These are phyloP conservation scores for Xylaria multiplex DNA, from an alignment of 2,329 filamentous ascomycete genomes.

Conservation along the genomic window DNA sequence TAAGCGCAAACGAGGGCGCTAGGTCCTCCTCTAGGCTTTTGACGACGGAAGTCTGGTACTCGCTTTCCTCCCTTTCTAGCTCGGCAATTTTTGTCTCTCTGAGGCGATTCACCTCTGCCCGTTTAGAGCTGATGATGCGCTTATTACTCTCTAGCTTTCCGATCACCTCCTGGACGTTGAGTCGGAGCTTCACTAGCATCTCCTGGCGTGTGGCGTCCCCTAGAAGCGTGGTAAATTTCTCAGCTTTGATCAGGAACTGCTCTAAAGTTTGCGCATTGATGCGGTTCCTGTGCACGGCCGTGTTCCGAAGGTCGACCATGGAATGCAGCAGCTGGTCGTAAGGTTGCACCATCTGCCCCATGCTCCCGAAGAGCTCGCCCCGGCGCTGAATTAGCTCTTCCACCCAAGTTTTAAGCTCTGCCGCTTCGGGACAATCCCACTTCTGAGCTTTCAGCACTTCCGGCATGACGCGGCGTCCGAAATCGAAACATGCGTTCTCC, in stretches of 20 bases:
- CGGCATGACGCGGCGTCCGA: neutral
- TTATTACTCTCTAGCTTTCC: neutral
- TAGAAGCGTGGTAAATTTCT: neutral
- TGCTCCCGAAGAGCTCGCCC: neutral
- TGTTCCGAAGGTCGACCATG: neutral
- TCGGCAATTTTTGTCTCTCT: neutral
- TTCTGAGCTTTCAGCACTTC: neutral
- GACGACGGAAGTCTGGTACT: neutral
- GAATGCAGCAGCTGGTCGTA: neutral
- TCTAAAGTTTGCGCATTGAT: neutral
- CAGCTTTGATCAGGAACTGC: neutral
- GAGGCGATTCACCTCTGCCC: neutral
- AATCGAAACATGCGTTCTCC: neutral
- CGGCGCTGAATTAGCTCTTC: neutral
- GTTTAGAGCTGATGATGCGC: neutral
- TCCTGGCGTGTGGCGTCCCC: neutral
- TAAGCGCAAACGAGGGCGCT: neutral
- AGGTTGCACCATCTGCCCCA: neutral
- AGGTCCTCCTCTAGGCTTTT: neutral
- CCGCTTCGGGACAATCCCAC: constrained; percentile 4
- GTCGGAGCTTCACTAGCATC: neutral
- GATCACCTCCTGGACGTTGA: constrained; percentile 1
- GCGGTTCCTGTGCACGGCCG: neutral
- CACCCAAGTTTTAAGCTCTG: neutral
- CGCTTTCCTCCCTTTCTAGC: constrained; percentile 1